A percentile compares a stretch with the other conserved stretches of the same genome.
Conservation (phyloP, 805 yeast genomes). For the Candida awuae region DNA sequence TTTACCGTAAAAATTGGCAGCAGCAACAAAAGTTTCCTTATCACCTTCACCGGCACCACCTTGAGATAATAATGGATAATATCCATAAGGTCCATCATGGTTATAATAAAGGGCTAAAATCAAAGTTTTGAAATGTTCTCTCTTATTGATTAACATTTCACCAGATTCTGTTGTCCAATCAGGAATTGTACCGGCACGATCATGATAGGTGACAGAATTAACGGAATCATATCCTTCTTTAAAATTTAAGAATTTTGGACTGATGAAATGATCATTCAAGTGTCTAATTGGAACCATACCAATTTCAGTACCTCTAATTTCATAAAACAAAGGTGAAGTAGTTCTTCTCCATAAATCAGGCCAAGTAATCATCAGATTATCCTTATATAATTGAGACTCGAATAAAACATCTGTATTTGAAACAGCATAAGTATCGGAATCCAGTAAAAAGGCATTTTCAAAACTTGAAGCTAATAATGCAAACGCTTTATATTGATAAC, state of each 20-base stretch:
- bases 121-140: constrained; percentile 44
- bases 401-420: constrained; percentile 56
- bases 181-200: constrained; percentile 59
- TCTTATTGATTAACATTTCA: constrained; percentile 50
- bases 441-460: constrained; percentile 62
- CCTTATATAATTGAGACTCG: constrained; percentile 44
- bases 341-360: constrained; percentile 88
- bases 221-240: constrained; percentile 29
- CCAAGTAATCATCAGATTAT: constrained; percentile 55
- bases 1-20: constrained; percentile 45
- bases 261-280: constrained; percentile 26
- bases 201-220: constrained; percentile 44
- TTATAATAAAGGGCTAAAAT: constrained; percentile 53
- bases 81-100: constrained; percentile 50
- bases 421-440: constrained; percentile 70
- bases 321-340: constrained; percentile 65
- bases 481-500: constrained; percentile 63
- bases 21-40: constrained; percentile 69
- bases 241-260: constrained; percentile 26
- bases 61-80: constrained; percentile 49
- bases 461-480: constrained; percentile 68
- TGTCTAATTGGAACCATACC: constrained; percentile 28
- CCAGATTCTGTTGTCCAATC: constrained; percentile 65
- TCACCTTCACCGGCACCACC: constrained; percentile 75
- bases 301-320: constrained; percentile 52